These are phyloP conservation scores for Aspergillus sp. DNA, from an alignment of 2,329 filamentous ascomycete species.

Conservation along the genomic window DNA sequence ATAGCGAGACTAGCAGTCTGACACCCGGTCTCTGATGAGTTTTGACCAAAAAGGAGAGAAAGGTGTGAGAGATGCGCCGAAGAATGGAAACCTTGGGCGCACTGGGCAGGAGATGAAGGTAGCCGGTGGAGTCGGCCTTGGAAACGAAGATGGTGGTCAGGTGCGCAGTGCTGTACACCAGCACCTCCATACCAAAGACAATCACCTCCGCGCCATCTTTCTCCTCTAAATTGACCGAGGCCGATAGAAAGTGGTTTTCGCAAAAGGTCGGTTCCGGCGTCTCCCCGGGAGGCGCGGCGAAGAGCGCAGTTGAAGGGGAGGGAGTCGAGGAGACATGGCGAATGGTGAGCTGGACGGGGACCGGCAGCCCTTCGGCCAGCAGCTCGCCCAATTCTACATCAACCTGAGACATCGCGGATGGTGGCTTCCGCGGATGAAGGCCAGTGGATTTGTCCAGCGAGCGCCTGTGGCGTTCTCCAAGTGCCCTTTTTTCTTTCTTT, in stretches of 20 bases:
- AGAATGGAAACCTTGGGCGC: conserved; percentile 68
- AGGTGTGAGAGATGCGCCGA: conserved; percentile 70
- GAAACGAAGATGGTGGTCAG: conserved; percentile 90
- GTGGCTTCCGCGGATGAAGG: conserved; percentile 1
- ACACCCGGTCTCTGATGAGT: conserved; percentile 65
- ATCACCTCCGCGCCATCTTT: conserved; percentile 57
- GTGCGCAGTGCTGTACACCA: conserved; percentile 79
- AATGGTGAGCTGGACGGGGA: conserved; percentile 63
- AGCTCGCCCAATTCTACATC: conserved; percentile 45
- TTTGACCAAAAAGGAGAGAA: conserved; percentile 73
- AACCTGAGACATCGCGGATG: conserved; percentile 30
- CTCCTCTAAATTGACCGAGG: conserved; percentile 50
- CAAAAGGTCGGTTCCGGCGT: conserved; percentile 77
- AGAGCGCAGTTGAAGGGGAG: conserved; percentile 72
- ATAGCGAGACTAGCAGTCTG: conserved; percentile 80
- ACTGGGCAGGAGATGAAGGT: conserved; percentile 64
- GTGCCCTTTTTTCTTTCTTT: background rate
- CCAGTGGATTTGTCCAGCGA: background rate
- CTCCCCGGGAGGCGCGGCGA: conserved; percentile 71
- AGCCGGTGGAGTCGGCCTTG: conserved; percentile 95
- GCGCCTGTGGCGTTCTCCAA: conserved; percentile 4
- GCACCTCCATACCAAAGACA: conserved; percentile 80
- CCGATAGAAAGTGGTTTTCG: conserved; percentile 77
- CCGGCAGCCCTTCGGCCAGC: conserved; percentile 56
- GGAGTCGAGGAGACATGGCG: conserved; percentile 89